Evolutionary conservation across 495 filamentous ascomycete species (phyloP).

Genomic region (Talaromyces stipitatus): DNA sequence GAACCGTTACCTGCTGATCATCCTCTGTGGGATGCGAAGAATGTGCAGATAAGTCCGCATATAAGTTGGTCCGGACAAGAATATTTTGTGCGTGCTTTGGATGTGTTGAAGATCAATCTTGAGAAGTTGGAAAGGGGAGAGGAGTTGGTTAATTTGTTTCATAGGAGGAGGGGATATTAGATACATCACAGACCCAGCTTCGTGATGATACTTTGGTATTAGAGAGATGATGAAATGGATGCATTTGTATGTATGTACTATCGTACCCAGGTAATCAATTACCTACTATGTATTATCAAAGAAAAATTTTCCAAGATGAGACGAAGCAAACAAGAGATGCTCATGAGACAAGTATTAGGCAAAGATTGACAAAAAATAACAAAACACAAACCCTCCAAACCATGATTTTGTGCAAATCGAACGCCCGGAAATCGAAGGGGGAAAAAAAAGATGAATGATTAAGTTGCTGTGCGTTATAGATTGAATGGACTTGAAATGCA

Average conservation of each 20-base stretch:
- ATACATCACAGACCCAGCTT: too few species aligned
- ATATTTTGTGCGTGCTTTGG: slow-evolving; percentile 48
- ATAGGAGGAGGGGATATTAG: slow-evolving; percentile 40
- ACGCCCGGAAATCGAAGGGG: background rate
- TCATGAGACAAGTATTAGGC: slow-evolving; percentile 1
- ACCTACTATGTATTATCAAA: background rate
- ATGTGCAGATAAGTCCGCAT: slow-evolving; percentile 67
- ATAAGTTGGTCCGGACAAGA: slow-evolving; percentile 49
- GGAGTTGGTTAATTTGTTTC: slow-evolving; percentile 54
- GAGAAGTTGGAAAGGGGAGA: slow-evolving; percentile 45
- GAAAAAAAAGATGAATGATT: background rate
- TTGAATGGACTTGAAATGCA: background rate
- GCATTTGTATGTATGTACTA: background rate
- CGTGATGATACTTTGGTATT: too few species aligned
- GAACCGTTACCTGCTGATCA: slow-evolving; percentile 62
- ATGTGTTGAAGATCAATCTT: slow-evolving; percentile 53
- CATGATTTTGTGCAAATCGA: background rate
- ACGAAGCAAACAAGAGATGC: background rate
- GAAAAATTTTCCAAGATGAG: background rate
- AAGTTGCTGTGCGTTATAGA: background rate
- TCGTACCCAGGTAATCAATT: background rate
- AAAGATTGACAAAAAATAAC: background rate
- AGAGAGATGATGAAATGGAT: background rate
- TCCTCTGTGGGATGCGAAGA: slow-evolving; percentile 55
- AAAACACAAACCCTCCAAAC: background rate